Percentiles rank a stretch among this genome's conserved stretches.
These are phyloP conservation scores for Spirogloea muscicola DNA, from an alignment of 139 green algal genomes.

Conservation along the genomic window DNA sequence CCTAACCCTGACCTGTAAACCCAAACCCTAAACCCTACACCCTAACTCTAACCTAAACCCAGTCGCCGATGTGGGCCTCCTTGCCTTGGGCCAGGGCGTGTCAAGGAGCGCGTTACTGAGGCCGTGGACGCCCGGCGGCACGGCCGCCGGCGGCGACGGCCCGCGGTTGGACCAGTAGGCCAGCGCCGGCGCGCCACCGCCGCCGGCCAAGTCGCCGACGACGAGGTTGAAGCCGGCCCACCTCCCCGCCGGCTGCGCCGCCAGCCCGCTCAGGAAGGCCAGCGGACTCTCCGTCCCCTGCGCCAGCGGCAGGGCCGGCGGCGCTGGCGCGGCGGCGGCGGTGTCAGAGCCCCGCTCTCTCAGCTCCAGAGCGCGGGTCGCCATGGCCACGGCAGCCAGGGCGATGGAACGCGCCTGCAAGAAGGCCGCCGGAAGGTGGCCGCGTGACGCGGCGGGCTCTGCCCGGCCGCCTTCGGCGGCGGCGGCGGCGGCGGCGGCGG, in stretches of 20 bases:
- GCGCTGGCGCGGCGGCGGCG: background rate
- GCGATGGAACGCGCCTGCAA: background rate
- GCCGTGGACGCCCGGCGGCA: slow-evolving; percentile 20
- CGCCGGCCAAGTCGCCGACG: slow-evolving; percentile 26
- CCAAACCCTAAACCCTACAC: too few species aligned
- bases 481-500: too few species aligned
- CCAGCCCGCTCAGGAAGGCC: slow-evolving; percentile 22
- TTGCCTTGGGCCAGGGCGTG: slow-evolving; percentile 44
- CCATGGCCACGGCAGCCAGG: background rate
- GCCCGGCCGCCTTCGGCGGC: background rate
- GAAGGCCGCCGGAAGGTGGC: too few species aligned
- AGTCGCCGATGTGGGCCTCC: too few species aligned
- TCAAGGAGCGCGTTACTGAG: slow-evolving; percentile 41
- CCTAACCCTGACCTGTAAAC: too few species aligned
- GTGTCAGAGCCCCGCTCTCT: background rate
- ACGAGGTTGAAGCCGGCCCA: slow-evolving; percentile 48
- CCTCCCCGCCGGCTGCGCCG: too few species aligned
- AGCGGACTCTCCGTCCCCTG: slow-evolving; percentile 15
- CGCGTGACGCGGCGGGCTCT: background rate
- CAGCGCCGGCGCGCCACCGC: background rate
- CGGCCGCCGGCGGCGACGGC: background rate
- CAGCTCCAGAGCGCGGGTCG: background rate
- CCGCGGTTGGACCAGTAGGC: background rate
- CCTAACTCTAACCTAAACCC: too few species aligned
- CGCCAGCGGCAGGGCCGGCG: background rate